These are phyloP conservation scores for Monilinia vaccinii-corymbosi DNA, from an alignment of 2,329 filamentous ascomycete genomes.

Conservation along the genomic window DNA sequence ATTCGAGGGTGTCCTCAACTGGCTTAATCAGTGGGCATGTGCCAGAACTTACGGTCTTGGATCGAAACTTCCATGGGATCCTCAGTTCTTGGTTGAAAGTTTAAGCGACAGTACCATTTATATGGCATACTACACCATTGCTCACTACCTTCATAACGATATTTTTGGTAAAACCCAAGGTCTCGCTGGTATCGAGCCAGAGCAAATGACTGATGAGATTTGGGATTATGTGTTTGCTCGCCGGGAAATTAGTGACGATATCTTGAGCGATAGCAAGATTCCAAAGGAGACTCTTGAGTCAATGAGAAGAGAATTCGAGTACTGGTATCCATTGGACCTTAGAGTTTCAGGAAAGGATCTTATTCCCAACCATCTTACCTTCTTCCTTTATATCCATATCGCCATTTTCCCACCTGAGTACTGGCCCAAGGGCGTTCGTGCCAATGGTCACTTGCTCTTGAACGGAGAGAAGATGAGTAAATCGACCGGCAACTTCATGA, in stretches of 20 bases:
- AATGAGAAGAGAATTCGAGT: slow-evolving; percentile 88
- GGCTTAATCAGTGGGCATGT: slow-evolving; percentile 95
- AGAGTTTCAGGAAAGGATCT: slow-evolving; percentile 86
- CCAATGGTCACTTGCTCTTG: slow-evolving; percentile 86
- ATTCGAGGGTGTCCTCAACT: slow-evolving; percentile 79
- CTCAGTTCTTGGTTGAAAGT: slow-evolving; percentile 82
- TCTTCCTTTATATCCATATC: slow-evolving; percentile 89
- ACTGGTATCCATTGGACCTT: slow-evolving; percentile 92
- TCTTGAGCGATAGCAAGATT: slow-evolving; percentile 59
- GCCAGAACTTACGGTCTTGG: slow-evolving; percentile 86
- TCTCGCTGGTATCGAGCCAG: slow-evolving; percentile 56
- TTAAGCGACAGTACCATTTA: slow-evolving; percentile 91
- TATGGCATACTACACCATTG: slow-evolving; percentile 69
- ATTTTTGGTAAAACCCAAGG: slow-evolving; percentile 72
- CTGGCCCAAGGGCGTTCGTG: slow-evolving; percentile 79
- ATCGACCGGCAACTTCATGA: slow-evolving; percentile 95
- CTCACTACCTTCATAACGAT: slow-evolving; percentile 66
- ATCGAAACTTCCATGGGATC: slow-evolving; percentile 91
- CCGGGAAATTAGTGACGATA: slow-evolving; percentile 56
- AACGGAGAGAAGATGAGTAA: slow-evolving; percentile 99
- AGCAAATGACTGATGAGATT: slow-evolving; percentile 89
- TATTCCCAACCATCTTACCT: slow-evolving; percentile 89
- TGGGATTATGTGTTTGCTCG: slow-evolving; percentile 94
- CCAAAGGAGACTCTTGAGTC: slow-evolving; percentile 62
- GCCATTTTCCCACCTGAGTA: slow-evolving; percentile 82